Base-by-base conservation (phyloP, 106 monocot genomes). In the Hemerocallis citrina region DNA sequence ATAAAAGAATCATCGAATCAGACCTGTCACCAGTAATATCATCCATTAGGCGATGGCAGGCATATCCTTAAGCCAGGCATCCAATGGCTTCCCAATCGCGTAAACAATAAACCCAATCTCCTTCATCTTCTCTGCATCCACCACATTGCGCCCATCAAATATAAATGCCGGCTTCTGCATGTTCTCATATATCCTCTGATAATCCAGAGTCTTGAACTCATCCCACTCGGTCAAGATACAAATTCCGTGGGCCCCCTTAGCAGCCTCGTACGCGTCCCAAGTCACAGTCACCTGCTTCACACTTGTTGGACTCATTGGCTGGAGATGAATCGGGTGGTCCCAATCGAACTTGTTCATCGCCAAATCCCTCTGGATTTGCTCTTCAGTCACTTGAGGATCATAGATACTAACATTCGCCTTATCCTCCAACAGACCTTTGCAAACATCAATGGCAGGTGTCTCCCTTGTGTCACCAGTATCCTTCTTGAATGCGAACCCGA, bases 401-500 rank as follows among this genome's bases (percentile, higher is more conserved):
- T 69, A 69, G 27, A 69, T 69, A 16, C 69, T 69, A 39, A 69
- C 30, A 0, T 27, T 5, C 5, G 69, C 69, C 69, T 69, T 69
- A 22, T 69, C 69, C 3, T 50, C 69, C 25, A 69, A 31, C 69
- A 69, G 39, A 3, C 78, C 78, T 34, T 78, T 78, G 68, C 78
- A 78, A 14, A 78, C 78, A 31, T 78, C 78, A 12, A 78, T 78
- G 0, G 78, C 78, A 0, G 78, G 73, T 1, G 78, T 78, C 61
- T 78, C 78, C 62, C 78, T 62, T 0, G 78, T 78, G 37, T 78
- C 78, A 2, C 78, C 78, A 0, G 78, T 78, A 30, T 78, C 78
- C 48, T 78, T 78, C 73, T 78, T 78, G 62, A 78, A 78, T 3
- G 78, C 78, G 13, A 78, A 78, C 6, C 78, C 78, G 2, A 78